Conservation (phyloP, 208 protist species). For the Trypanosoma rangeli region DNA sequence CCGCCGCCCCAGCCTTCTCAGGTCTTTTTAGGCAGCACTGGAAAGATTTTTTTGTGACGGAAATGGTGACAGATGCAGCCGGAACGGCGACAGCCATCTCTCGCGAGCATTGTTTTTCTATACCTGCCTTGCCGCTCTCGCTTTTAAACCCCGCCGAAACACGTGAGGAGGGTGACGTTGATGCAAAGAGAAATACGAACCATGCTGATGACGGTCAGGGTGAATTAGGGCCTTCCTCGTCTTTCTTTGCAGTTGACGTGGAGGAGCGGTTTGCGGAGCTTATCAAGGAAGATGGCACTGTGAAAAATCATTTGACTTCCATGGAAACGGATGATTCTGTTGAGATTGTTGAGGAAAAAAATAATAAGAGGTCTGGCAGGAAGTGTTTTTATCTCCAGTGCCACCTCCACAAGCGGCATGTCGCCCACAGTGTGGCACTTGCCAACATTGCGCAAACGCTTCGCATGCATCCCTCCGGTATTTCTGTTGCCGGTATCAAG, state of each 20-base stretch:
- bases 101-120: constrained; percentile 38
- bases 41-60: constrained; percentile 59
- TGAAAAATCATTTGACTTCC: neutral
- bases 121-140: constrained; percentile 48
- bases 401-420: constrained; percentile 82
- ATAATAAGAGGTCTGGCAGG: neutral
- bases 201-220: neutral
- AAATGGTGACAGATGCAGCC: constrained; percentile 33
- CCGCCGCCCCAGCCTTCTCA: constrained; percentile 39
- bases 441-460: constrained; percentile 63
- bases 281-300: constrained; percentile 15
- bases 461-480: constrained; percentile 72
- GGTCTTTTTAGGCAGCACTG: constrained; percentile 70
- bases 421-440: constrained; percentile 70
- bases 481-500: constrained; percentile 85
- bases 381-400: constrained; percentile 60
- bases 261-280: constrained; percentile 15
- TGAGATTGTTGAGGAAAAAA: neutral
- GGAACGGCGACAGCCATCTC: constrained; percentile 34
- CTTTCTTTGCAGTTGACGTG: constrained; percentile 72
- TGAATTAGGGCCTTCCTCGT: constrained; percentile 22
- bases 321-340: neutral
- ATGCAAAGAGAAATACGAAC: neutral
- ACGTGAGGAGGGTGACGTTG: neutral
- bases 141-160: constrained; percentile 10